A percentile compares a stretch with the other conserved stretches of the same genome.
Conservation (phyloP, 2,329 filamentous ascomycete genomes). For the Neonectria magnoliae region DNA sequence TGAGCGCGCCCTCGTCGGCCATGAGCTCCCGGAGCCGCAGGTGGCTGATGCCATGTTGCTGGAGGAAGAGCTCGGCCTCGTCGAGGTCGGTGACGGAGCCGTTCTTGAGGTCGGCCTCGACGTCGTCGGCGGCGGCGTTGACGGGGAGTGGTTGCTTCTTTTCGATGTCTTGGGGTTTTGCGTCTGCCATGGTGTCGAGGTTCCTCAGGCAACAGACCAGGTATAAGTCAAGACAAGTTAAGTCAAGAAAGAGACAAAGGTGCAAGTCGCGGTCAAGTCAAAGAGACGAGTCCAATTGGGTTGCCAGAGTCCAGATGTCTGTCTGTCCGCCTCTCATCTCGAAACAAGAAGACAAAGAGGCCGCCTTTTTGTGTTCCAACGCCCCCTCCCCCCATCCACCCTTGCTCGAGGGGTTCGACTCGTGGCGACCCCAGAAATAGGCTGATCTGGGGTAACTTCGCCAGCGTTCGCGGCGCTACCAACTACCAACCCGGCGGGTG, state of each 20-base stretch:
- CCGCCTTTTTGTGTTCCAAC: constrained; percentile 32
- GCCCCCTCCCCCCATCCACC: background rate
- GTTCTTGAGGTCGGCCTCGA: constrained; percentile 39
- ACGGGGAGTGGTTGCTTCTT: constrained; percentile 32
- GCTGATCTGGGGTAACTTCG: constrained; percentile 35
- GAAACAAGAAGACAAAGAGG: background rate
- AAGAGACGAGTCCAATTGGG: background rate
- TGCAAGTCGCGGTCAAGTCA: no score
- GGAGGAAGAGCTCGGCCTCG: constrained; percentile 41
- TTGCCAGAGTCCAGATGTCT: background rate
- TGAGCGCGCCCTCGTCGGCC: constrained; percentile 37
- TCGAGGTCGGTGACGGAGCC: constrained; percentile 39
- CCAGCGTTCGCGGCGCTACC: background rate
- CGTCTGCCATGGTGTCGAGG: constrained; percentile 28
- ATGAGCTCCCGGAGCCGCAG: constrained; percentile 38
- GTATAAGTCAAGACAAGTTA: no score
- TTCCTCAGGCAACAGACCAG: background rate
- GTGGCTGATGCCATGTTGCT: constrained; percentile 40
- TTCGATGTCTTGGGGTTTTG: constrained; percentile 33
- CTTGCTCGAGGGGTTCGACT: constrained; percentile 14
- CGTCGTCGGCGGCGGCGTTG: constrained; percentile 34
- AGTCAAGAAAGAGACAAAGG: no score
- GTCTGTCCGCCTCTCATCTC: constrained; percentile 1
- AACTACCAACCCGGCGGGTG: constrained; percentile 14
- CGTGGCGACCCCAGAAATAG: constrained; percentile 25